Evolutionary conservation across 2,329 filamentous ascomycete species (phyloP).

Genomic region (Amesomyces nigricolor): DNA sequence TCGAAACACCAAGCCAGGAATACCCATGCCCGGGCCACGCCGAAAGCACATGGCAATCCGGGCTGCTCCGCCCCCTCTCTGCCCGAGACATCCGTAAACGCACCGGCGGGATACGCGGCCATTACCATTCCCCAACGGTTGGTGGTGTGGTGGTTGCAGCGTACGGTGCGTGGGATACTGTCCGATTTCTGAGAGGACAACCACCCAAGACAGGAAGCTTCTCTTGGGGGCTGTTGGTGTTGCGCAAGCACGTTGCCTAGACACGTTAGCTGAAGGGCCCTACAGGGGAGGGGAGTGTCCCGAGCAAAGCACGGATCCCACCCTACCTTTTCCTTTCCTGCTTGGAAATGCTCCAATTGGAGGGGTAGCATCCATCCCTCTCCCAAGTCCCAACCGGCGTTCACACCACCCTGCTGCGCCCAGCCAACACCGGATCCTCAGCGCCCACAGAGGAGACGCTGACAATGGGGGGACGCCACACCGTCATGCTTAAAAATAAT

Average conservation of each 20-base stretch:
- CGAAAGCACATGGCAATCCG: too few relatives aligned
- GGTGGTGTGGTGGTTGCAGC: too few relatives aligned
- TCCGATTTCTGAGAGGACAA: too few relatives aligned
- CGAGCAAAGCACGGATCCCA: not conserved
- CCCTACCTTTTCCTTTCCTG: not conserved
- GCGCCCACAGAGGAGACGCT: not conserved
- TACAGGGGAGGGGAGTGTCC: not conserved
- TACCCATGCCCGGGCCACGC: not conserved
- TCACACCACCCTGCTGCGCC: not conserved
- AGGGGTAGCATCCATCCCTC: not conserved
- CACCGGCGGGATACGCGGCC: too few relatives aligned
- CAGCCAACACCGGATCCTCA: not conserved
- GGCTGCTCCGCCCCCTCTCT: too few relatives aligned
- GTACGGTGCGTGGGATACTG: too few relatives aligned
- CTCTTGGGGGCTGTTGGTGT: too few relatives aligned
- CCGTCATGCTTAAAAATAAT: constrained; percentile 15
- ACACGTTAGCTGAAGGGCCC: too few relatives aligned
- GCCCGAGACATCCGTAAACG: too few relatives aligned
- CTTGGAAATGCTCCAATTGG: not conserved
- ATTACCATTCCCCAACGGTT: too few relatives aligned
- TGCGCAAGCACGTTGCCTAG: too few relatives aligned
- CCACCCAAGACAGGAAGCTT: too few relatives aligned
- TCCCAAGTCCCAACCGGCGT: not conserved
- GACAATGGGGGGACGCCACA: constrained; percentile 7
- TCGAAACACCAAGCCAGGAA: not conserved